These are phyloP conservation scores for Aspergillus quadricinctus DNA, from an alignment of 2,329 filamentous ascomycete genomes.

Conservation along the genomic window DNA sequence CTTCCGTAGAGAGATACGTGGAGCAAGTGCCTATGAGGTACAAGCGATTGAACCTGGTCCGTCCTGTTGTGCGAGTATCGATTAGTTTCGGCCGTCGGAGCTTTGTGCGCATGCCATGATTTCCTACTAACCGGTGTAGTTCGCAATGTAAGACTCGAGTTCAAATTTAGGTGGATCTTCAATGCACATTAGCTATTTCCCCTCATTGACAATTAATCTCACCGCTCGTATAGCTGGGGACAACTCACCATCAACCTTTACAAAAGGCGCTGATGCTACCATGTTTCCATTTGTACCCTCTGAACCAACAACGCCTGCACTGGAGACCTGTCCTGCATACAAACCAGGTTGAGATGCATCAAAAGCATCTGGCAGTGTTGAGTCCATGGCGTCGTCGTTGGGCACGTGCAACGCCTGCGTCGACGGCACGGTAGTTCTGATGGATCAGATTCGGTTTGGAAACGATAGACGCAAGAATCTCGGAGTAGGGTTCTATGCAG, in stretches of 20 bases:
- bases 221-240: constrained; percentile 2
- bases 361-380: constrained; percentile 22
- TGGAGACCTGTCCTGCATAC: constrained; percentile 7
- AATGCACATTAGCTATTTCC: constrained; percentile 3
- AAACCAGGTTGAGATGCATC: constrained; percentile 15
- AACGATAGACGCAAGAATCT: background rate
- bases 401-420: background rate
- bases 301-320: constrained; percentile 1
- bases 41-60: constrained; percentile 76
- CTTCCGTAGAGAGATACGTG: constrained; percentile 70
- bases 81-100: constrained; percentile 4
- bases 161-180: constrained; percentile 81
- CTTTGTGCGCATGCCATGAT: background rate
- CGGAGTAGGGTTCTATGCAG: background rate
- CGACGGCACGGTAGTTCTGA: background rate
- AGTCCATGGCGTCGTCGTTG: constrained; percentile 21
- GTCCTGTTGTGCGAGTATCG: constrained; percentile 49
- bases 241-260: constrained; percentile 30
- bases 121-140: constrained; percentile 67
- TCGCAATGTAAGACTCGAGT: constrained; percentile 82
- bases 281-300: constrained; percentile 5
- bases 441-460: background rate
- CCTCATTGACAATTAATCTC: constrained; percentile 1
- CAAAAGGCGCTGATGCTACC: constrained; percentile 6
- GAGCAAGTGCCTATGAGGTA: constrained; percentile 76